These are phyloP conservation scores for Aegilops speltoides DNA, from an alignment of 176 grass and related monocot genomes.

Conservation along the genomic window DNA sequence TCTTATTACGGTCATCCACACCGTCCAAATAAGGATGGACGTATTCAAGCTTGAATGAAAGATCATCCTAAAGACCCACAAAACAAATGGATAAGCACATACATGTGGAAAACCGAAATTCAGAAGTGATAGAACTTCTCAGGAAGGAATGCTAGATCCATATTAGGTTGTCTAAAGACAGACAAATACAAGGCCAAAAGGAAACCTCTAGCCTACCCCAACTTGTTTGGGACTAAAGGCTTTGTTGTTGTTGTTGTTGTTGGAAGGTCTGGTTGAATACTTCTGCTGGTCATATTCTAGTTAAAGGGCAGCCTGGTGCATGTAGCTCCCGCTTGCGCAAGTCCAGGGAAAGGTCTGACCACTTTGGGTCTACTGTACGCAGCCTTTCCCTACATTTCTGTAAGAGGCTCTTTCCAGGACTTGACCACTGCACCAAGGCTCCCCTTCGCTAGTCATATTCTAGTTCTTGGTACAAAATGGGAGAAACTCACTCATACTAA, in stretches of 20 bases:
- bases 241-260: no score
- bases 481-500: neutral
- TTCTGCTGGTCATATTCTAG: neutral
- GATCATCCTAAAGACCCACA: conserved; percentile 58
- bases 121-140: neutral
- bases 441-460: neutral
- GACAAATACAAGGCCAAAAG: conserved; percentile 5
- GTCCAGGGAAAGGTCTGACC: no score
- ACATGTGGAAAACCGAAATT: neutral
- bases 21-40: conserved; percentile 94
- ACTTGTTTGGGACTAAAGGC: no score
- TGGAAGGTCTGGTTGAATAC: neutral
- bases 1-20: conserved; percentile 61
- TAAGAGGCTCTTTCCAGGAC: no score
- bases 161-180: conserved; percentile 6
- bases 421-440: no score
- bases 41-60: conserved; percentile 92
- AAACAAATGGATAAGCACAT: conserved; percentile 20
- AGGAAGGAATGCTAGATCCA: neutral
- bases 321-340: no score
- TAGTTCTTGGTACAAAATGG: neutral
- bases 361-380: no score
- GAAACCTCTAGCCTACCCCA: no score
- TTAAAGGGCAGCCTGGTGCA: neutral
- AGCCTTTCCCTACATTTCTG: no score